Conservation (phyloP, 78 protist genomes). For the Monocercomonoides exilis region DNA sequence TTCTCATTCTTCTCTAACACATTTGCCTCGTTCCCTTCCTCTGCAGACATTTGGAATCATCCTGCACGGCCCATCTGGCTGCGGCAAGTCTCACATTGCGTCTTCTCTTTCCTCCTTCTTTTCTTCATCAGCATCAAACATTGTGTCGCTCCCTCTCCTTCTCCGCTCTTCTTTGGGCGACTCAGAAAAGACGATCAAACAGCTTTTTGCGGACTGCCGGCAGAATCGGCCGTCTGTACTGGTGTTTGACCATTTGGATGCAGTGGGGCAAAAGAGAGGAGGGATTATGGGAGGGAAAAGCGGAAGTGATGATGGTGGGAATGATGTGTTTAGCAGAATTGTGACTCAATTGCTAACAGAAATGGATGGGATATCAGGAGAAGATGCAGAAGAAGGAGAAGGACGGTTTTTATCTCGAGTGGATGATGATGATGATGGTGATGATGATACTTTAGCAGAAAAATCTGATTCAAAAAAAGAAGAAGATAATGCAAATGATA, state of each 20-base stretch:
- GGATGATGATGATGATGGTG: no score
- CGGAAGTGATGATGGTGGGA: not conserved
- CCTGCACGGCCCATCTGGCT: not conserved
- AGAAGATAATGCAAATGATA: no score
- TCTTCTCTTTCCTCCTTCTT: not conserved
- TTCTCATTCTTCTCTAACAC: no score
- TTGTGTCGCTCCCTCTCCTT: no score
- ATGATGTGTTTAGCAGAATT: not conserved
- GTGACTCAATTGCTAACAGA: not conserved
- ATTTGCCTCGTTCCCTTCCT: no score
- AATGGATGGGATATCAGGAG: not conserved
- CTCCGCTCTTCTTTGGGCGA: not conserved
- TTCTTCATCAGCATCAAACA: not conserved
- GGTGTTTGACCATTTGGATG: not conserved
- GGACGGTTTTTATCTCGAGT: no score
- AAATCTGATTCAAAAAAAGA: no score
- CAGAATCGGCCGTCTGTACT: not conserved
- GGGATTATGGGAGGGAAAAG: not conserved
- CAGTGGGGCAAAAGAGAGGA: not conserved
- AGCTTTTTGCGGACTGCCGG: not conserved
- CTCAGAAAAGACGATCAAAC: not conserved
- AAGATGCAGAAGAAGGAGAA: not conserved
- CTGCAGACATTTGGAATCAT: not conserved
- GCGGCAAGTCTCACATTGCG: not conserved
- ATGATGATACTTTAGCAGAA: no score